A percentile compares a stretch with the other conserved stretches of the same genome.
Evolutionary conservation across 371 early-diverging fungal species (phyloP).

Genomic region (Caulochytrium protostelioides): DNA sequence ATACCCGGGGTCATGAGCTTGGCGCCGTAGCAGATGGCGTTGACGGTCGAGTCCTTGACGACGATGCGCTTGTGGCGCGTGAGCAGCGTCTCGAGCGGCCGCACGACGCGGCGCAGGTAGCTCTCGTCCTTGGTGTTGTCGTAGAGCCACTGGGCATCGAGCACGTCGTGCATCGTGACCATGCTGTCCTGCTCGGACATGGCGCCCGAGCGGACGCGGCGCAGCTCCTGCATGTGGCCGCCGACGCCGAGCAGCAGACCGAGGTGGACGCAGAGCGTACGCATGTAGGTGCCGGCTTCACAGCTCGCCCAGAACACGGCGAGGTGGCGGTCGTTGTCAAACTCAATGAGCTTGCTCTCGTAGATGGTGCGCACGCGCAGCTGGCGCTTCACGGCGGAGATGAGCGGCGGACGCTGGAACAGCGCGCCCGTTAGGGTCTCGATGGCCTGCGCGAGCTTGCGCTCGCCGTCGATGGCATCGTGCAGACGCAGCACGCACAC

Average conservation of each 20-base stretch:
- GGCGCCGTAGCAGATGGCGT: slow-evolving; percentile 98
- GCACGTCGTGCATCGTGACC: slow-evolving; percentile 97
- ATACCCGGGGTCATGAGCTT: slow-evolving; percentile 97
- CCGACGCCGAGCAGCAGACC: slow-evolving; percentile 91
- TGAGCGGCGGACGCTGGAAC: slow-evolving; percentile 98
- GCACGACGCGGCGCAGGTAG: slow-evolving; percentile 85
- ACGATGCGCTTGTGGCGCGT: slow-evolving; percentile 92
- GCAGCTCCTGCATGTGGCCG: slow-evolving; percentile 99
- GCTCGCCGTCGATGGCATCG: slow-evolving; percentile 69
- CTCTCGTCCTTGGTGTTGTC: slow-evolving; percentile 87
- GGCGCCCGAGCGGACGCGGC: slow-evolving; percentile 93
- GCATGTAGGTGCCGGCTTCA: slow-evolving; percentile 99
- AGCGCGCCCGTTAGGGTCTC: slow-evolving; percentile 93
- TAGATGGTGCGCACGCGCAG: slow-evolving; percentile 97
- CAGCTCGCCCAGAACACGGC: slow-evolving; percentile 96
- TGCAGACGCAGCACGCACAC: slow-evolving; percentile 91
- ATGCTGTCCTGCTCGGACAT: slow-evolving; percentile 79
- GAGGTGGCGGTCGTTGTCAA: slow-evolving; percentile 82
- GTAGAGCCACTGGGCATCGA: slow-evolving; percentile 96
- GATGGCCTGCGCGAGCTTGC: slow-evolving; percentile 62
- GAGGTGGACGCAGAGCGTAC: slow-evolving; percentile 97
- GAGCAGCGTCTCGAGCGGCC: slow-evolving; percentile 91
- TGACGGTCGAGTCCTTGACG: slow-evolving; percentile 97
- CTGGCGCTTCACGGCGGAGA: slow-evolving; percentile 99
- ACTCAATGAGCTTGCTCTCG: slow-evolving; percentile 87